These are phyloP conservation scores for Cardamine chenopodiifolia DNA, from an alignment of 345 rosid genomes.

Conservation along the genomic window DNA sequence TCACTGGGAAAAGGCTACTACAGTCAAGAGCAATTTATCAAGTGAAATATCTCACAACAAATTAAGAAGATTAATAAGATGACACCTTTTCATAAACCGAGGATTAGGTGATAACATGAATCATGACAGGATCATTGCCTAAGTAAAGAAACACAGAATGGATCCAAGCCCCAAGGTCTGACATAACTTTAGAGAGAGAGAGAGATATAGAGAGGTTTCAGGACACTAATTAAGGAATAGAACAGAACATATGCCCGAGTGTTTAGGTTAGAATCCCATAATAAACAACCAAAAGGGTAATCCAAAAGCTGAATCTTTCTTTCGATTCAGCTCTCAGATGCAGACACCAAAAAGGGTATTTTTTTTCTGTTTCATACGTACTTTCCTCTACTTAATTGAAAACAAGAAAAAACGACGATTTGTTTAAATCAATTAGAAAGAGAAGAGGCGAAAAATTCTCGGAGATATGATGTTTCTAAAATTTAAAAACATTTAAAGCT, in stretches of 20 bases:
- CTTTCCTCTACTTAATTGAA: constrained; percentile 10
- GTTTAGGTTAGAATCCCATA: constrained; percentile 40
- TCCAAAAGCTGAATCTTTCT: constrained; percentile 41
- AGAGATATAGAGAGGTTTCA: constrained; percentile 25
- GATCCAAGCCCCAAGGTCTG: constrained; percentile 39
- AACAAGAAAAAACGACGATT: not conserved
- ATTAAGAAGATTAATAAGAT: constrained; percentile 11
- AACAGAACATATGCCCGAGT: constrained; percentile 44
- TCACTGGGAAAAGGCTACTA: not conserved
- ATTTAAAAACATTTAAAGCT: constrained; percentile 51
- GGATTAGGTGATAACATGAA: constrained; percentile 39
- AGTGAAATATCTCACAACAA: not conserved
- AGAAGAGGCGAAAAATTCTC: constrained; percentile 1
- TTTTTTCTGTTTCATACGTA: constrained; percentile 21
- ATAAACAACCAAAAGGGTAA: constrained; percentile 48
- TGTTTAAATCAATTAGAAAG: constrained; percentile 18
- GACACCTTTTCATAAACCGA: constrained; percentile 10
- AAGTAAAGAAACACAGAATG: constrained; percentile 40
- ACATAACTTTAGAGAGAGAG: constrained; percentile 41
- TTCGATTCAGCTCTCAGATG: constrained; percentile 34
- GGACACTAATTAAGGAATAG: constrained; percentile 37
- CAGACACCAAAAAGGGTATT: constrained; percentile 36
- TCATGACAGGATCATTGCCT: constrained; percentile 46
- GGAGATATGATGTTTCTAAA: constrained; percentile 8
- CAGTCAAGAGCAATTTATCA: not conserved